These are phyloP conservation scores for Apiotrichum laibachii DNA, from an alignment of 1,284 basidiomycete species.

Conservation along the genomic window DNA sequence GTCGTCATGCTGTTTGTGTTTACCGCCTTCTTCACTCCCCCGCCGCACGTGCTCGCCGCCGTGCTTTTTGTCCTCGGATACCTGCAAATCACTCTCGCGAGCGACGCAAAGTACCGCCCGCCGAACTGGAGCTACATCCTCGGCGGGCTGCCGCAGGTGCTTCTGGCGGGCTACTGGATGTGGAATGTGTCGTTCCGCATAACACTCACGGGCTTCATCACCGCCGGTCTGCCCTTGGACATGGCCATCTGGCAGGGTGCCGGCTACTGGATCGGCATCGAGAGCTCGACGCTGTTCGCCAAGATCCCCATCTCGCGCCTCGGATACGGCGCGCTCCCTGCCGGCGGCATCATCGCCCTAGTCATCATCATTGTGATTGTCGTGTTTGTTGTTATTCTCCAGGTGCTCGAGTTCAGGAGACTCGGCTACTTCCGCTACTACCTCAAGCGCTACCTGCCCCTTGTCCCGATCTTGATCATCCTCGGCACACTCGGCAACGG, in stretches of 20 bases:
- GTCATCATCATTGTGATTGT: slow-evolving; percentile 32
- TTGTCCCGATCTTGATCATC: slow-evolving; percentile 39
- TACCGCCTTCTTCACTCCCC: slow-evolving; percentile 35
- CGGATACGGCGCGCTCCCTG: slow-evolving; percentile 35
- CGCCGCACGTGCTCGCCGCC: slow-evolving; percentile 26
- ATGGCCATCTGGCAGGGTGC: slow-evolving; percentile 41
- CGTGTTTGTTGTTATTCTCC: slow-evolving; percentile 31
- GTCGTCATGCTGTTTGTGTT: slow-evolving; percentile 33
- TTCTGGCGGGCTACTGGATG: slow-evolving; percentile 40
- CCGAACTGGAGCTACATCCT: slow-evolving; percentile 39
- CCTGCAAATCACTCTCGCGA: slow-evolving; percentile 37
- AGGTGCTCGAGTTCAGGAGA: slow-evolving; percentile 35
- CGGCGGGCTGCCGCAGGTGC: slow-evolving; percentile 28
- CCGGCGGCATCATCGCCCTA: slow-evolving; percentile 33
- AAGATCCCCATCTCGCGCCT: slow-evolving; percentile 40
- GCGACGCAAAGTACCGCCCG: slow-evolving; percentile 28
- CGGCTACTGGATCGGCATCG: slow-evolving; percentile 48
- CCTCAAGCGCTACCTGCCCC: slow-evolving; percentile 39
- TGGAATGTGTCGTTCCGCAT: slow-evolving; percentile 36
- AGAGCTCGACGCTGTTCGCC: slow-evolving; percentile 41
- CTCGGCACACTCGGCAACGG: slow-evolving; percentile 34
- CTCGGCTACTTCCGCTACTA: slow-evolving; percentile 41
- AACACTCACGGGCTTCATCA: slow-evolving; percentile 34
- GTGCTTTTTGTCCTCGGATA: slow-evolving; percentile 38
- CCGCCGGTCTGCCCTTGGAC: slow-evolving; percentile 32